phyloP scores from a whole-genome alignment of 2,329 filamentous ascomycete species.

The Aspergillus flavus region DNA sequence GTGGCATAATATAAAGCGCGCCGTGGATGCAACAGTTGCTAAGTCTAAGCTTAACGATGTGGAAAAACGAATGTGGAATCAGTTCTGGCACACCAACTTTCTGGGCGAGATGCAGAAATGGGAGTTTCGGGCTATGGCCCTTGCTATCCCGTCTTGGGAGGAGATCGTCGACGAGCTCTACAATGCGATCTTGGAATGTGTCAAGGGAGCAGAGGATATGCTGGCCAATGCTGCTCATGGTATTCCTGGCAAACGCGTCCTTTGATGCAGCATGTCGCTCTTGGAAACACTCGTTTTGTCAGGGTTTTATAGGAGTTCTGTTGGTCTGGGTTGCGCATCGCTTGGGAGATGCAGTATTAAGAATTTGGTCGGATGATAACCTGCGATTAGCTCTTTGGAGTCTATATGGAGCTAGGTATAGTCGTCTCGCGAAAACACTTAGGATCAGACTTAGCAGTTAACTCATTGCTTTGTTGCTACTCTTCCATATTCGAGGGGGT shows the following conservation, averaged over 20 bases:
- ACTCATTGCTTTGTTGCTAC: background rate
- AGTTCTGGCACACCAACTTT: constrained; percentile 30
- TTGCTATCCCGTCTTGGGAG: constrained; percentile 31
- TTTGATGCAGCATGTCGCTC: background rate
- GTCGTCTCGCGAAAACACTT: background rate
- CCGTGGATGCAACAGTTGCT: constrained; percentile 15
- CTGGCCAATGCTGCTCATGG: background rate
- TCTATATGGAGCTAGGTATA: background rate
- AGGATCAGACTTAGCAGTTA: background rate
- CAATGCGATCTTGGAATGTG: constrained; percentile 26
- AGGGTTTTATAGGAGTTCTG: background rate
- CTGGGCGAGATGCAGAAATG: constrained; percentile 29
- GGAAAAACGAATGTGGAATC: constrained; percentile 22
- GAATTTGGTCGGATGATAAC: background rate
- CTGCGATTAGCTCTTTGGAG: background rate
- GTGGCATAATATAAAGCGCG: constrained; percentile 20
- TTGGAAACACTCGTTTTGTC: background rate
- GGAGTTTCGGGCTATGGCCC: constrained; percentile 24
- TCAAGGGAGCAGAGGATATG: constrained; percentile 25
- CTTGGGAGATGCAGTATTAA: background rate
- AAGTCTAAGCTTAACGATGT: constrained; percentile 14
- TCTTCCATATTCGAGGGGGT: background rate
- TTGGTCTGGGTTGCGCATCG: background rate
- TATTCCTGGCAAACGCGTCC: no score
- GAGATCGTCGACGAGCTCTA: constrained; percentile 29